Conservation (phyloP, 2,329 filamentous ascomycete genomes). For the Fusarium humuli region DNA sequence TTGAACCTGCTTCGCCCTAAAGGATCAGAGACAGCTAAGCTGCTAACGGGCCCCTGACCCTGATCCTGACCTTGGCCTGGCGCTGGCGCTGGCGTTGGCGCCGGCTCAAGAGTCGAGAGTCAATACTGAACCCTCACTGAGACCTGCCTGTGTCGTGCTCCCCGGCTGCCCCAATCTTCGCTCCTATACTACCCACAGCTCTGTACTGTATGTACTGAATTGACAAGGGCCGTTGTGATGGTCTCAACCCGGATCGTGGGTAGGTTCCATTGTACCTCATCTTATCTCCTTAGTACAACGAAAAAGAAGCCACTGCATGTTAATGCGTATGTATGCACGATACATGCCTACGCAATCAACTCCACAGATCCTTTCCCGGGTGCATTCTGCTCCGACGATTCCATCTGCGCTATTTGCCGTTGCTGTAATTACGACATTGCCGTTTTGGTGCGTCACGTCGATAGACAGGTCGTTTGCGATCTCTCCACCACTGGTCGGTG, state of each 20-base stretch:
- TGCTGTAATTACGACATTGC: conserved; percentile 6
- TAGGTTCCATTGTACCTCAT: conserved; percentile 40
- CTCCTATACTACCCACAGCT: not conserved
- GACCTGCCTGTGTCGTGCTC: conserved; percentile 1
- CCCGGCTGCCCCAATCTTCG: conserved; percentile 6
- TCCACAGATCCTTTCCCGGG: not conserved
- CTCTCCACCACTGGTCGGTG: conserved; percentile 3
- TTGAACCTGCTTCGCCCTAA: not conserved
- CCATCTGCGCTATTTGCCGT: conserved; percentile 9
- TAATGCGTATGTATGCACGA: not conserved
- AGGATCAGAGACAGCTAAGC: not conserved
- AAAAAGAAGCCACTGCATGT: conserved; percentile 11
- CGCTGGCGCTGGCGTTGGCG: not conserved
- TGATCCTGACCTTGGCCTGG: conserved; percentile 2
- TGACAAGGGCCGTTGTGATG: conserved; percentile 19
- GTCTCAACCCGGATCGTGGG: conserved; percentile 34
- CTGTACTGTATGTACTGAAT: not conserved
- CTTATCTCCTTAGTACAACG: conserved; percentile 24
- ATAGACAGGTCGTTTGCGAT: conserved; percentile 2
- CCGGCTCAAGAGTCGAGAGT: not conserved
- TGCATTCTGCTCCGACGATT: conserved; percentile 31
- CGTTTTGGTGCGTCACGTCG: conserved; percentile 21
- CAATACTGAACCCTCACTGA: conserved; percentile 5
- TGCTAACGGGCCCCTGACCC: not conserved
- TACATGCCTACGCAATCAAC: not conserved